Evolutionary conservation across 2,329 filamentous ascomycete species (phyloP), one percentile per base, ranked within the genome.

Genomic region (Elsinoe australis): DNA sequence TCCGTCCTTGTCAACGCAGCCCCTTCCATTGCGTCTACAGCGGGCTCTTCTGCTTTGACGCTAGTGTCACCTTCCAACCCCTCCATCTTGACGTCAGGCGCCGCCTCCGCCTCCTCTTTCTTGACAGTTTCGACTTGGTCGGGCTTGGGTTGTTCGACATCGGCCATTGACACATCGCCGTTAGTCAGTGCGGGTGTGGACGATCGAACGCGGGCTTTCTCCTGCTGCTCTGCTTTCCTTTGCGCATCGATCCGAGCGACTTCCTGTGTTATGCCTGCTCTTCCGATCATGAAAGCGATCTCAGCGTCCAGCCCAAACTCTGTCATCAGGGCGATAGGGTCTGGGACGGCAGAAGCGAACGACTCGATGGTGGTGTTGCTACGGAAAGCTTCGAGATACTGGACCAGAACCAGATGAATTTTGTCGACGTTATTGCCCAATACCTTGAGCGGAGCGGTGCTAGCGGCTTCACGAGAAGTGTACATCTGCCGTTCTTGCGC

Each of bases 401-500:
- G 89, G 18, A 80, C 77, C 18, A 96, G 74, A 6, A 89, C 83
- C 51, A 85, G 79, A 56, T 95, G 87, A 15, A 94, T 83, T 62
- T 95, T 89, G 61, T 98, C 92, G 46, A 94, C 78, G 55, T 95
- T 82, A 45, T 87, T 87, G 2, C 87, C 85, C 9, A 96, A 70
- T 34, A 89, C 82, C 64, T 98, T 98, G 62, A 95, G 81, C 52
- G 94, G 88, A 0, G 85, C 82, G 50, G 84, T 79, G 18, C 75
- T 72, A 28, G 87, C 80, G 5, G 83, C 76, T 1, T 83, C 69
- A 32, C 80, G 80, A 66, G 84, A 94, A 18, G 92, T 79, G 53
- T 87, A 92, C n/a, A 83, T 80, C 61, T 94, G 83, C 38, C 87
- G 81, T 64, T 95, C 88, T 60, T 95, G 89, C 0, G 89, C 86